Base-by-base conservation (phyloP, 2,329 filamentous ascomycete genomes). In the Elsinoe batatas region DNA sequence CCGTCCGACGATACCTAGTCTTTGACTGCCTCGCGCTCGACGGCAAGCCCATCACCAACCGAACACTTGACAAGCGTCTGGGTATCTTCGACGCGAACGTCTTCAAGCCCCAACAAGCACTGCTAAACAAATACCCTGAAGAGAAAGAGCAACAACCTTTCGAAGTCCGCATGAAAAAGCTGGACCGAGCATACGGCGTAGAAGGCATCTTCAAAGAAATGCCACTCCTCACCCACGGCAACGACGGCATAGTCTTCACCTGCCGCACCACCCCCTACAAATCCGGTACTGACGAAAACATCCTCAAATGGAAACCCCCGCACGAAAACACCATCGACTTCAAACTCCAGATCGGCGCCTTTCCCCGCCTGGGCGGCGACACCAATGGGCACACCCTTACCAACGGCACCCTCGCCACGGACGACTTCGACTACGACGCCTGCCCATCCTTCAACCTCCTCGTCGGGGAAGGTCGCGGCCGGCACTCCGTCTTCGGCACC, bases 171-270 rank as follows among this genome's bases (percentile, higher is more conserved):
- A 84, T 93, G 74, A 98, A 98, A 73, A 79, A 83, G 17, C 94
- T 94, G 73, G 87, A 96, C 69, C 80, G 93, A 62, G 84, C 84
- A 49, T 98, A 98, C 72, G 89, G 84, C 46, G 83, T 94, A 58
- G 84, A 89, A 66, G 87, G 87, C 80, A 95, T 97, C 85, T 95
- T 98, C 74, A 82, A 84, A 62, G 79, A 91, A 57, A 82, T 94
- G 43, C 81, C 97, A 26, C 91, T 90, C 40, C 79, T 98, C 35
- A 85, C 84, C 62, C 93, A 98, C 68, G 91, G 91, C 59, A 97
- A 96, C 69, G 93, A 98, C 68, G 93, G 93, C 5, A 79, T 98
- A 46, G 95, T 98, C 66, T 98, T 97, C 72, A 97, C 93, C n/a
- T 95, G 91, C 72, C 83, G 88, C 60, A 85, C 83, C 63, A 89